phyloP scores from a whole-genome alignment of 768 basidiomycete genomes.

The Hygrocybe coccinea region DNA sequence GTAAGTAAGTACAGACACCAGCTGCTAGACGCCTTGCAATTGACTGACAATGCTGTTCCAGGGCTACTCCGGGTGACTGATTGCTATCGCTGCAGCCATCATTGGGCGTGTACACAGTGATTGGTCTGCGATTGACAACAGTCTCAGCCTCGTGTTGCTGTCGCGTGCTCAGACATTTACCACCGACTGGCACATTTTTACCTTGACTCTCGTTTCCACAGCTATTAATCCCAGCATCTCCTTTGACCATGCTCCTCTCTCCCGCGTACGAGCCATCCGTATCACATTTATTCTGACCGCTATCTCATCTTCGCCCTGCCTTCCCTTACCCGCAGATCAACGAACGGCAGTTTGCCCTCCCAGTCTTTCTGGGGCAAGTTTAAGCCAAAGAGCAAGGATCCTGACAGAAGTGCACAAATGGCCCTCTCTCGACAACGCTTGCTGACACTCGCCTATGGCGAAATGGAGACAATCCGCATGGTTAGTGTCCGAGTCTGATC shows the following conservation, averaged over 20 bases:
- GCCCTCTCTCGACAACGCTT: conserved; percentile 69
- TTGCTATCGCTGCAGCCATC: conserved; percentile 7
- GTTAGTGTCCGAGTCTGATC: conserved; percentile 33
- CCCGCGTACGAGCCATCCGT: conserved; percentile 57
- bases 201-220: conserved; percentile 3
- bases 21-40: neutral
- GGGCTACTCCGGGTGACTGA: conserved; percentile 13
- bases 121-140: neutral
- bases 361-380: conserved; percentile 60
- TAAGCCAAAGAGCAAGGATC: conserved; percentile 64
- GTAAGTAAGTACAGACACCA: neutral
- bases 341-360: conserved; percentile 55
- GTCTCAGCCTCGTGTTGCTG: conserved; percentile 55
- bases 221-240: neutral
- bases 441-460: conserved; percentile 75
- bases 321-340: conserved; percentile 50
- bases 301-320: conserved; percentile 29
- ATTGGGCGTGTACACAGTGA: conserved; percentile 1
- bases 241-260: conserved; percentile 63
- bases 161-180: conserved; percentile 25
- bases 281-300: conserved; percentile 21
- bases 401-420: conserved; percentile 54
- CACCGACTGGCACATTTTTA: conserved; percentile 20
- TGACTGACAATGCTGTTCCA: too few relatives aligned
- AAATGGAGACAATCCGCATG: conserved; percentile 83